phyloP scores from a whole-genome alignment of 805 yeast genomes.

The Candida ortonii region DNA sequence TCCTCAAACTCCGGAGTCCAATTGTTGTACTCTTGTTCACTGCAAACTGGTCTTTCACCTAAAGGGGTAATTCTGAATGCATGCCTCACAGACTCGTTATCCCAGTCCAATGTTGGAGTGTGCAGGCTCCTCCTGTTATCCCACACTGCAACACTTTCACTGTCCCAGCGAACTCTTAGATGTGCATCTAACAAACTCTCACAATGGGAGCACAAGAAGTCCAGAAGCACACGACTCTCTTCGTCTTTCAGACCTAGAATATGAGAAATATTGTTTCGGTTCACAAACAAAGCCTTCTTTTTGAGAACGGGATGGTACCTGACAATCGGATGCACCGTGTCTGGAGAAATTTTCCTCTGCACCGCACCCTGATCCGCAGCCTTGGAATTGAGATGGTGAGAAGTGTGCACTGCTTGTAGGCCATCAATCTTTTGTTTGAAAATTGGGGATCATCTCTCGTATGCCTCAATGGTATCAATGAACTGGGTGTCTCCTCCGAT shows the following conservation, averaged over 20 bases:
- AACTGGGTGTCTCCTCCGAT: slow-evolving; percentile 74
- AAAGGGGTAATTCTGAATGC: slow-evolving; percentile 65
- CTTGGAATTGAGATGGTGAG: too few species aligned
- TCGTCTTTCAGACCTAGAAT: slow-evolving; percentile 66
- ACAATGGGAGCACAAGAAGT: slow-evolving; percentile 50
- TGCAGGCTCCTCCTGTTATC: slow-evolving; percentile 66
- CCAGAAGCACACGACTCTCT: slow-evolving; percentile 57
- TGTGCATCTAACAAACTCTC: slow-evolving; percentile 51
- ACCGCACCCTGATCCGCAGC: slow-evolving; percentile 52
- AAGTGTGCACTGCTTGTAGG: too few species aligned
- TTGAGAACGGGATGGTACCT: slow-evolving; percentile 66
- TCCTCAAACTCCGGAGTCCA: slow-evolving; percentile 16
- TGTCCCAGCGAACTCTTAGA: slow-evolving; percentile 62
- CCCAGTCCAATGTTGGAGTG: slow-evolving; percentile 64
- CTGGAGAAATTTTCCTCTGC: slow-evolving; percentile 57
- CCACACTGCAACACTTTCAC: slow-evolving; percentile 65
- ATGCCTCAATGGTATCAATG: slow-evolving; percentile 62
- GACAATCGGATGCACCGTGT: slow-evolving; percentile 58
- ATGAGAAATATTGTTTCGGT: slow-evolving; percentile 54
- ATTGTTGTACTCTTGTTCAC: slow-evolving; percentile 17
- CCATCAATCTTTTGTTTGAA: too few species aligned
- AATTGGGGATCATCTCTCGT: slow-evolving; percentile 58
- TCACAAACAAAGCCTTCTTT: slow-evolving; percentile 50
- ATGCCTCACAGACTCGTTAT: slow-evolving; percentile 56
- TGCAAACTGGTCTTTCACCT: slow-evolving; percentile 55